These are phyloP conservation scores for Ascochyta rabiei DNA, from an alignment of 2,329 filamentous ascomycete genomes.

Conservation along the genomic window DNA sequence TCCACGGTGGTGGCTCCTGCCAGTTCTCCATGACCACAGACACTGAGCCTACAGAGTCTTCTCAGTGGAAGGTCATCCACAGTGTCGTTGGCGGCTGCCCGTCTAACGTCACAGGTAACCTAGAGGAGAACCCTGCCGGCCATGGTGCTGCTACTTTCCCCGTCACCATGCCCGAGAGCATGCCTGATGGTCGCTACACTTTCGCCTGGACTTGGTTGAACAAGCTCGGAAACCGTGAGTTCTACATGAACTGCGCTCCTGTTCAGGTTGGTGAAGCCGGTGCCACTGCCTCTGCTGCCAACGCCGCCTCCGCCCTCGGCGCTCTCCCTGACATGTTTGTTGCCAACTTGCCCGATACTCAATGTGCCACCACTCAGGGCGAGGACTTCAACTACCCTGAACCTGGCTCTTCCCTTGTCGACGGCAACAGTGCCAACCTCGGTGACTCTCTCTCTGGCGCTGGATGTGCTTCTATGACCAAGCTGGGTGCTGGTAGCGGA, in stretches of 20 bases:
- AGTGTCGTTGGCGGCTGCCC: conserved; percentile 88
- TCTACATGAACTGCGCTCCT: conserved; percentile 96
- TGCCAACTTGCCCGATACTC: conserved; percentile 67
- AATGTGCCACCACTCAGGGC: conserved; percentile 59
- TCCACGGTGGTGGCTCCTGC: conserved; percentile 91
- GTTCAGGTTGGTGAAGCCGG: conserved; percentile 65
- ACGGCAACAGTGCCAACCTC: conserved; percentile 33
- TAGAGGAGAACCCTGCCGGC: conserved; percentile 26
- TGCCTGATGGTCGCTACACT: conserved; percentile 76
- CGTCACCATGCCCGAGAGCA: conserved; percentile 72
- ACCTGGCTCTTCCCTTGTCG: conserved; percentile 62
- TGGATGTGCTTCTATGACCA: conserved; percentile 35
- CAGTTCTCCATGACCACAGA: conserved; percentile 88
- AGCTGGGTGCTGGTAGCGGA: conserved; percentile 40
- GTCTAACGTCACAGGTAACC: conserved; percentile 58
- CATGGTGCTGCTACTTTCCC: conserved; percentile 68
- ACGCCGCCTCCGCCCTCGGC: conserved; percentile 50
- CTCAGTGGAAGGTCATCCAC: conserved; percentile 86
- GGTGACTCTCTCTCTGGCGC: conserved; percentile 41
- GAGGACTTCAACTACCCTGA: conserved; percentile 65
- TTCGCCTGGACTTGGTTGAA: conserved; percentile 97
- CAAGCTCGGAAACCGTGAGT: conserved; percentile 87
- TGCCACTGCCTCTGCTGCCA: conserved; percentile 38
- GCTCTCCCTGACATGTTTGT: conserved; percentile 76
- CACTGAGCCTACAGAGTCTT: conserved; percentile 62